Percentiles rank a stretch among this genome's conserved stretches.
Evolutionary conservation across 2,329 filamentous ascomycete genomes (phyloP).

Genomic region (Pseudofabraea citricarpa): DNA sequence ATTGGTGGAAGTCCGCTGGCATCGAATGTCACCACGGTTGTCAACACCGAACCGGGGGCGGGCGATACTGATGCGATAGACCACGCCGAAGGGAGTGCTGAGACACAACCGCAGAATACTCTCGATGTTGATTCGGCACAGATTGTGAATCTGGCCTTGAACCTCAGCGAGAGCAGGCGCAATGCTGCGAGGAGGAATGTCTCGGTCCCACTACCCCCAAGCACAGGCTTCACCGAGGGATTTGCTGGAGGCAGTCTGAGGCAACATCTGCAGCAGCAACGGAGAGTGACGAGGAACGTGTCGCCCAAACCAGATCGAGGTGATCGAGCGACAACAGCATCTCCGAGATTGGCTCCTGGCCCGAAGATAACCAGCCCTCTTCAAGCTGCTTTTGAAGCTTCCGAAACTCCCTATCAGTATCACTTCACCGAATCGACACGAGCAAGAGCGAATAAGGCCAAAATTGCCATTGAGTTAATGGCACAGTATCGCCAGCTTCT

Average conservation of each 20-base stretch:
- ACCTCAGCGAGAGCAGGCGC: slow-evolving; percentile 75
- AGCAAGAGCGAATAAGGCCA: slow-evolving; percentile 77
- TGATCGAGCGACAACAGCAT: slow-evolving; percentile 17
- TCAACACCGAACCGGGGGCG: background rate
- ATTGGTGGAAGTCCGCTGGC: slow-evolving; percentile 22
- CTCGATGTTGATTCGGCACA: slow-evolving; percentile 76
- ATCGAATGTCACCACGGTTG: slow-evolving; percentile 15
- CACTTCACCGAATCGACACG: slow-evolving; percentile 77
- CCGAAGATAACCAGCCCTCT: slow-evolving; percentile 39
- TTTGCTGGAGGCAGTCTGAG: slow-evolving; percentile 54
- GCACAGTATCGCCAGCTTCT: slow-evolving; percentile 78
- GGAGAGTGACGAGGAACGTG: slow-evolving; percentile 54
- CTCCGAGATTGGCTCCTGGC: slow-evolving; percentile 37
- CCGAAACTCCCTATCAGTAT: slow-evolving; percentile 49
- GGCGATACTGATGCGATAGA: slow-evolving; percentile 4
- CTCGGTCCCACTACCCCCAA: slow-evolving; percentile 41
- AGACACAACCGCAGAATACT: slow-evolving; percentile 15
- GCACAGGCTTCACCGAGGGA: slow-evolving; percentile 37
- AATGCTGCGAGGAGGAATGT: slow-evolving; percentile 55
- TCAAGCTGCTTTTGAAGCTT: slow-evolving; percentile 41
- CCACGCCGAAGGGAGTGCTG: background rate
- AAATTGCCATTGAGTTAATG: slow-evolving; percentile 79
- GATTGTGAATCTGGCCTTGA: slow-evolving; percentile 89
- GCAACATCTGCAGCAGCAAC: slow-evolving; percentile 68
- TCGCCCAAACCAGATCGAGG: slow-evolving; percentile 51